Conservation (phyloP, 345 rosid species). For the Streptanthus diversifolius region DNA sequence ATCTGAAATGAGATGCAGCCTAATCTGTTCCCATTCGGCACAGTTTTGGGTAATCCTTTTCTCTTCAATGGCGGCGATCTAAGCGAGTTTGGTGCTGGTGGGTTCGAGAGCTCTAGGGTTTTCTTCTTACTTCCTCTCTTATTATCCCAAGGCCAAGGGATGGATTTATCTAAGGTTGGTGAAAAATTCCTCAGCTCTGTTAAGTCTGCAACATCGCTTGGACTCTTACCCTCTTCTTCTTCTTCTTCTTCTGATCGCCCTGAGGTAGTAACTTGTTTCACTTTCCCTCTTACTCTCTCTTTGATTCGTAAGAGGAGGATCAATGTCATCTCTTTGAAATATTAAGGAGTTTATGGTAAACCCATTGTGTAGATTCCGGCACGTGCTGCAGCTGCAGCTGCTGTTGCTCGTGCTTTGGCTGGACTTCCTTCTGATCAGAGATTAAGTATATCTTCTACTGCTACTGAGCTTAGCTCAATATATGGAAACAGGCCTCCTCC, state of each 20-base stretch:
- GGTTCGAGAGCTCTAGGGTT: slow-evolving; percentile 77
- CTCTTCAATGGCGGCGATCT: slow-evolving; percentile 58
- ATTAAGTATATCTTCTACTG: slow-evolving; percentile 67
- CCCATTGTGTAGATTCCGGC: slow-evolving; percentile 71
- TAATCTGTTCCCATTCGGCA: slow-evolving; percentile 63
- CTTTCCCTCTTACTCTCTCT: not conserved
- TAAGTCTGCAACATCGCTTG: slow-evolving; percentile 87
- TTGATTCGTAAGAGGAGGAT: not conserved
- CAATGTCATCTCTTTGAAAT: not conserved
- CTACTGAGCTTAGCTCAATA: slow-evolving; percentile 63
- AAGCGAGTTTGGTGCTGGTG: slow-evolving; percentile 46
- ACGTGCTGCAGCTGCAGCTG: slow-evolving; percentile 96
- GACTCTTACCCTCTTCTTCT: slow-evolving; percentile 55
- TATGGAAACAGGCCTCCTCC: slow-evolving; percentile 68
- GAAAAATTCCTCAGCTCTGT: slow-evolving; percentile 92
- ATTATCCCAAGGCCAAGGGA: slow-evolving; percentile 70
- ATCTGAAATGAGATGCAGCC: slow-evolving; percentile 69
- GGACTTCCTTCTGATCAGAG: slow-evolving; percentile 81
- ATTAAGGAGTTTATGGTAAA: not conserved
- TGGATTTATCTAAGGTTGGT: slow-evolving; percentile 93
- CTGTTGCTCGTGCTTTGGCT: slow-evolving; percentile 90
- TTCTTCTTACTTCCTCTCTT: slow-evolving; percentile 81
- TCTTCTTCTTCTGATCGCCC: slow-evolving; percentile 70
- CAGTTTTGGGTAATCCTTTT: slow-evolving; percentile 58
- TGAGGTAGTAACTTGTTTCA: slow-evolving; percentile 44